Evolutionary conservation across 139 green algal genomes (phyloP), one percentile per base, ranked within the genome.

Genomic region (Chlamydomonas schloesseri): DNA sequence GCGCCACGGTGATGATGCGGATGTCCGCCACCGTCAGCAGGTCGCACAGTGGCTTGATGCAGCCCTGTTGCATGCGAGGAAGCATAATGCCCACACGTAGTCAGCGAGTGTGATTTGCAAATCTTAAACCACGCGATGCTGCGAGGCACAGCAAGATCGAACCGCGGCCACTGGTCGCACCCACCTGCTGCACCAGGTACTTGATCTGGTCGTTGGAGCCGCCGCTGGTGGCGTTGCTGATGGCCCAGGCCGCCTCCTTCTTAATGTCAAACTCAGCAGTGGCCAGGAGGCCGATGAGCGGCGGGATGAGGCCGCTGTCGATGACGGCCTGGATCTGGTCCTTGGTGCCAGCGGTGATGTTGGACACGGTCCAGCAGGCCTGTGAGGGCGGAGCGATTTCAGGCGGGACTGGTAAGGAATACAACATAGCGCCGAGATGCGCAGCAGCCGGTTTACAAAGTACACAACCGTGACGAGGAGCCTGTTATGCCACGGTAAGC

Each of bases 251-350:
- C 62, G 97, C 97, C 89, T 99, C 98, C 92, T 99, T 99, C 90
- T 99, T 99, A 91, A 99, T 99, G 93, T 99, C 98, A 90, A 99
- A 99, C 93, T 99, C 98, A 1, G 97, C 96, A 34, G 88, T 96
- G 36, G 81, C 86, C 53, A 99, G 95, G 75, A 99, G 89, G 67
- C 96, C 79, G 65, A 99, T 92, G 13, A 99, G 93, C 15, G 98
- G 97, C 14, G 94, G 93, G 47, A 99, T 93, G 68, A 99, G 97
- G 73, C 93, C 92, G 6, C 91, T 90, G 47, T 99, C 97, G 14
- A 99, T 94, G 31, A 99, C 96, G 4, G 91, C 90, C 89, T 99
- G 96, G 88, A 99, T 99, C 93, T 99, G 98, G 78, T 99, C 97
- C 90, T 98, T 91, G 78, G 98, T 99, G 71, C 97, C 97, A 26